Conservation (phyloP, 2,329 filamentous ascomycete genomes). For the Phaeosphaeria sp. region DNA sequence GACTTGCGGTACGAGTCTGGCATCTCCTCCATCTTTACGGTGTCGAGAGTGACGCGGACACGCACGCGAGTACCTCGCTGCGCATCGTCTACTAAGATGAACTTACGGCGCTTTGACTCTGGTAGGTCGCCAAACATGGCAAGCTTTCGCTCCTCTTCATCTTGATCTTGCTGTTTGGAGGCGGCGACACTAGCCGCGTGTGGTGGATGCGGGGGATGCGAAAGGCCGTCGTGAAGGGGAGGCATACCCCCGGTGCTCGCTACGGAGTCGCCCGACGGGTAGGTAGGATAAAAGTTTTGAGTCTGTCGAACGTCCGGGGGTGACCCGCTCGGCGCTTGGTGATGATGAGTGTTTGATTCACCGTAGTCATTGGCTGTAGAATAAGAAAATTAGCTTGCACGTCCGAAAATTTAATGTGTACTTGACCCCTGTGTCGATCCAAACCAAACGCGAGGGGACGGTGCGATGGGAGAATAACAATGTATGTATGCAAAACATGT, state of each 20-base stretch:
- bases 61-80: constrained; percentile 77
- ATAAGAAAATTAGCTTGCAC: constrained; percentile 53
- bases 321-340: constrained; percentile 66
- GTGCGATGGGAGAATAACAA: constrained; percentile 19
- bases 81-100: constrained; percentile 92
- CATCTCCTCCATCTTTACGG: constrained; percentile 93
- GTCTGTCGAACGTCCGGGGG: constrained; percentile 73
- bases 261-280: constrained; percentile 64
- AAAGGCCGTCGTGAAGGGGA: constrained; percentile 67
- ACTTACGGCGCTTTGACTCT: constrained; percentile 91
- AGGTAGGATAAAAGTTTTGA: constrained; percentile 78
- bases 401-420: constrained; percentile 28
- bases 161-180: constrained; percentile 57
- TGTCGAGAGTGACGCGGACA: constrained; percentile 90
- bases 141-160: constrained; percentile 65
- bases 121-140: constrained; percentile 87
- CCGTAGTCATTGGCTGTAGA: constrained; percentile 62
- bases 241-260: constrained; percentile 65
- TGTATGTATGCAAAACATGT: constrained; percentile 33
- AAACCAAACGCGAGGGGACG: constrained; percentile 36
- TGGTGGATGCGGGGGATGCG: constrained; percentile 51
- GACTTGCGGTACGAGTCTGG: constrained; percentile 92
- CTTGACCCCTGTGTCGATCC: constrained; percentile 25
- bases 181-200: constrained; percentile 52
- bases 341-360: constrained; percentile 71